Evolutionary conservation across 73 alveolate species (phyloP), one percentile per base, ranked within the genome.

Genomic region (Effrenium voratum): DNA sequence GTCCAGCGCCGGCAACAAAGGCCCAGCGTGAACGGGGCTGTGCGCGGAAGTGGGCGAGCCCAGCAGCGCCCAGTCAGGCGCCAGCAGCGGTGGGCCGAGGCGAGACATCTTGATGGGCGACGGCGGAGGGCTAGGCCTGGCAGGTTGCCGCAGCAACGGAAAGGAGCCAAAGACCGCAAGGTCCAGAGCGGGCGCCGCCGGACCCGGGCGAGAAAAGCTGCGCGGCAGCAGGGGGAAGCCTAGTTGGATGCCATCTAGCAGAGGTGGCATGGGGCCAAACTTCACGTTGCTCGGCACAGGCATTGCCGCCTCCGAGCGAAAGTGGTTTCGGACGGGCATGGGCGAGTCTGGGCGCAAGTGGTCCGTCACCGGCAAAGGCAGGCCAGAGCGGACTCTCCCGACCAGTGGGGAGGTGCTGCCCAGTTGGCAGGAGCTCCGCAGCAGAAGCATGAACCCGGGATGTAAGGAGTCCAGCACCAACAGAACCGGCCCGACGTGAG

Each of bases 391-490:
- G 34, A 5, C 24, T 38, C 45, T 22, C 26, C 49, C 84, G 1
- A 47, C n/a, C 3, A 76, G 77, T n/a, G 41, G 88, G 22, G 46
- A 38, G 36, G 41, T 10, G 50, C 45, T n/a, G 84, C 55, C 87
- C 44, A 38, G 16, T 36, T n/a, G 41, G 52, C 77, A 50, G 59
- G 16, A 28, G 28, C 77, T 43, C 44, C 75, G 68, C 60, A 52
- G 43, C 44, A 52, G 50, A 28, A 41, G 2, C 28, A 52, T 38
- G 30, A 49, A 36, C 82, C 41, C 98, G 5, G 75, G n/a, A 24
- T 47, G 46, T 60, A 55, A n/a, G 76, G 4, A 52, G 24, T 92
- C 98, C 70, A 86, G 83, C 32, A n/a, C 59, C 34, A 55, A 30
- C 87, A 90, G 0, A 34, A n/a, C 26, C 1, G 41, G 30, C 32